Evolutionary conservation across 2,329 filamentous ascomycete genomes (phyloP).

Genomic region (Hypomyces rosellus): DNA sequence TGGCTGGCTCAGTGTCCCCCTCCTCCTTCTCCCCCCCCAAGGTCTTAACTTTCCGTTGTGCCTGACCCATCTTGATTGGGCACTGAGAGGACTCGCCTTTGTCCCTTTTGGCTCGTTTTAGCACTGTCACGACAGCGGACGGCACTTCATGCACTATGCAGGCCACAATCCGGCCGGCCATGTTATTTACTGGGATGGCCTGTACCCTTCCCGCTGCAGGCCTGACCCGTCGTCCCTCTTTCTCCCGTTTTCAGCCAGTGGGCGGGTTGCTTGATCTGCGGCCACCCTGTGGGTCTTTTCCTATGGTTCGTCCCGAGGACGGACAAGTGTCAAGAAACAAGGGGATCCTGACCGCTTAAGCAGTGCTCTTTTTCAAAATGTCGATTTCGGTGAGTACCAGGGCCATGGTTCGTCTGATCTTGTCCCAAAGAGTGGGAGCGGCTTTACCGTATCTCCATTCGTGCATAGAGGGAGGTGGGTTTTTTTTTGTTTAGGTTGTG

Average conservation of each 20-base stretch:
- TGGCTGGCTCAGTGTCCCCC: not conserved
- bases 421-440: conserved; percentile 6
- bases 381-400: conserved; percentile 31
- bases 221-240: conserved; percentile 5
- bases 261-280: conserved; percentile 33
- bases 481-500: not conserved
- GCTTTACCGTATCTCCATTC: not conserved
- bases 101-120: conserved; percentile 5
- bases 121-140: conserved; percentile 5
- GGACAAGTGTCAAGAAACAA: conserved; percentile 32
- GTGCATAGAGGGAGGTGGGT: not conserved
- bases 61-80: conserved; percentile 13
- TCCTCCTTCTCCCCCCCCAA: not conserved
- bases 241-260: conserved; percentile 11
- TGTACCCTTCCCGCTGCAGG: conserved; percentile 24
- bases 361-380: conserved; percentile 16
- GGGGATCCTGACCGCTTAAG: conserved; percentile 24
- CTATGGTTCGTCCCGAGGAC: conserved; percentile 32
- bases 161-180: conserved; percentile 16
- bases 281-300: conserved; percentile 30
- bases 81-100: conserved; percentile 8
- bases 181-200: conserved; percentile 22
- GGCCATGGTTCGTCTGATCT: conserved; percentile 24
- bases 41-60: not conserved
- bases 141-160: conserved; percentile 13